phyloP scores from a whole-genome alignment of 202 grass and related monocot species.

The Setaria italica region DNA sequence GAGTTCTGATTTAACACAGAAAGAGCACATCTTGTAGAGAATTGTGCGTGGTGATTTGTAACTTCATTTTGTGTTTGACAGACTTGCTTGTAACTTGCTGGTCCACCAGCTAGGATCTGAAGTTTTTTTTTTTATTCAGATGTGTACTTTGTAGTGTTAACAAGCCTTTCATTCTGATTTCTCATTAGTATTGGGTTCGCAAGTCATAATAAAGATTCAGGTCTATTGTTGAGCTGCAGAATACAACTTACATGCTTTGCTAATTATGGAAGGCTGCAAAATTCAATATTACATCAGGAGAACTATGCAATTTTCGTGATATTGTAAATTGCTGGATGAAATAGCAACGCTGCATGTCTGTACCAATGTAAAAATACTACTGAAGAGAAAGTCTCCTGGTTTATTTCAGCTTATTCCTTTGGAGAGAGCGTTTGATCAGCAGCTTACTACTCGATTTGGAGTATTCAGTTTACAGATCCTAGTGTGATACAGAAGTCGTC shows the following conservation, averaged over 20 bases:
- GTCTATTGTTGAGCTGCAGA: neutral
- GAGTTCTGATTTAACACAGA: constrained; percentile 23
- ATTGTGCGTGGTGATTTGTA: constrained; percentile 13
- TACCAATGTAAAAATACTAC: neutral
- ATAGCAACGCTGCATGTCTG: neutral
- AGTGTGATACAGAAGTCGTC: neutral
- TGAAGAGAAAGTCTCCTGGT: neutral
- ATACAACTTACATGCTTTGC: constrained; percentile 11
- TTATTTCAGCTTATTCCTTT: neutral
- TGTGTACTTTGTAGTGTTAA: neutral
- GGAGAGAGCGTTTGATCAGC: neutral
- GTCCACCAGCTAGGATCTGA: neutral
- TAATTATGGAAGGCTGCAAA: neutral
- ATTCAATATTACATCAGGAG: neutral
- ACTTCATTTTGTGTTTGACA: neutral
- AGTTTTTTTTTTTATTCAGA: constrained; percentile 18
- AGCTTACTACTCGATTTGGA: neutral
- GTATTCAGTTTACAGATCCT: neutral
- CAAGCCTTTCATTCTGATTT: neutral
- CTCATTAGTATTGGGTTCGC: neutral
- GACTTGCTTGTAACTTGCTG: neutral
- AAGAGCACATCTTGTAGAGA: neutral
- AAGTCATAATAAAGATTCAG: neutral
- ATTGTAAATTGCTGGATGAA: constrained; percentile 5
- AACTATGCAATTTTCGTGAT: neutral